These are phyloP conservation scores for Thielaviopsis cerberus DNA, from an alignment of 2,329 filamentous ascomycete species.

Conservation along the genomic window DNA sequence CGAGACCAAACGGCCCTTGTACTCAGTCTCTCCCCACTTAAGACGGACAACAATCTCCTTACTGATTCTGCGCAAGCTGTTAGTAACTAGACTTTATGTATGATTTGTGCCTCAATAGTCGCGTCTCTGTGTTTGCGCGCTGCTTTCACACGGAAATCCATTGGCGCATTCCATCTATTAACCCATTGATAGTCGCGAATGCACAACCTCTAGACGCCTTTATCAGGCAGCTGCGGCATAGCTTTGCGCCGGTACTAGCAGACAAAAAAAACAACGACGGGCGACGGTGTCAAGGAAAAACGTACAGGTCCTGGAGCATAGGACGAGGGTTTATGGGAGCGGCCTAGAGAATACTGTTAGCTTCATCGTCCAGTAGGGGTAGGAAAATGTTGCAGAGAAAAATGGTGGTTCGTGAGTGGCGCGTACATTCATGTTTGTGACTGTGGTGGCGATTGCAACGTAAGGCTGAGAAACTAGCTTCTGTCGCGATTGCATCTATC, in stretches of 20 bases:
- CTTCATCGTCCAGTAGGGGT: not conserved
- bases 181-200: not conserved
- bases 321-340: slow-evolving; percentile 92
- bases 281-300: slow-evolving; percentile 15
- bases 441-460: not conserved
- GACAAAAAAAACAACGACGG: not conserved
- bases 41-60: slow-evolving; percentile 79
- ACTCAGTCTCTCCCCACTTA: slow-evolving; percentile 97
- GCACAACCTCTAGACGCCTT: not conserved
- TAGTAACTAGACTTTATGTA: not conserved
- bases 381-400: not conserved
- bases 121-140: not conserved
- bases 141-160: not conserved
- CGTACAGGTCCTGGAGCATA: slow-evolving; percentile 80
- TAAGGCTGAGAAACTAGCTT: slow-evolving; percentile 3
- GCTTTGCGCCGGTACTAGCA: not conserved
- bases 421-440: slow-evolving; percentile 9
- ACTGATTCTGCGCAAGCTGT: slow-evolving; percentile 45
- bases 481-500: slow-evolving; percentile 7
- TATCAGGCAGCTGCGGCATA: not conserved
- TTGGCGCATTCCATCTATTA: not conserved
- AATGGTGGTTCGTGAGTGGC: not conserved
- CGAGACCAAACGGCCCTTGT: slow-evolving; percentile 80
- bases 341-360: slow-evolving; percentile 27
- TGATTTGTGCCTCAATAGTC: slow-evolving; percentile 3